A percentile compares a stretch with the other conserved stretches of the same genome.
phyloP scores from a whole-genome alignment of 495 filamentous ascomycete genomes.

The Aspergillus bridgeri region DNA sequence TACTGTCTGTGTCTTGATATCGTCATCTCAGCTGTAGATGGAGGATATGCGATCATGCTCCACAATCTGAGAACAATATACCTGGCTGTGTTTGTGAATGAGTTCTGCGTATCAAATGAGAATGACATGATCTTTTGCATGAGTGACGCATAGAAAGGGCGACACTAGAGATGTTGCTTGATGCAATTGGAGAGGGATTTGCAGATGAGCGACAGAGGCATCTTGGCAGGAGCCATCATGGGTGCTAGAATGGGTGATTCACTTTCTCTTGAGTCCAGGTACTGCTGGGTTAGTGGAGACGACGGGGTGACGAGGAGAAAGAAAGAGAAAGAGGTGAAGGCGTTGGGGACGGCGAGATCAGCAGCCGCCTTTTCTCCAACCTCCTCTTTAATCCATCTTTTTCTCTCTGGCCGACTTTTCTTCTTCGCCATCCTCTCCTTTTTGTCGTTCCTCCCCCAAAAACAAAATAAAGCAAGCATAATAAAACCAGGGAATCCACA shows the following conservation, averaged over 20 bases:
- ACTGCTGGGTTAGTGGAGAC: no score
- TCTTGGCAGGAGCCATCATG: neutral
- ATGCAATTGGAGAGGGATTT: neutral
- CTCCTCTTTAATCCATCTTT: constrained; percentile 5
- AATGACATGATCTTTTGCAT: no score
- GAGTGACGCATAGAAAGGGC: neutral
- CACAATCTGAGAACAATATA: neutral
- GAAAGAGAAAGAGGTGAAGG: neutral
- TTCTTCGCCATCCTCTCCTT: constrained; percentile 4
- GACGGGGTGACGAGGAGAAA: no score
- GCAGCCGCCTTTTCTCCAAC: neutral
- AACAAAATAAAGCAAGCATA: constrained; percentile 7
- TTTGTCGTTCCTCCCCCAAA: neutral
- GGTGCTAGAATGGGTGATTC: no score
- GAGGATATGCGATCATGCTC: neutral
- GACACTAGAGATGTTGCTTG: no score
- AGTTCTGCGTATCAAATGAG: no score
- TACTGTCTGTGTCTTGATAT: no score
- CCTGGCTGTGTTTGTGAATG: neutral
- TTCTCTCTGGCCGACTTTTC: constrained; percentile 9
- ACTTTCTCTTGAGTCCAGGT: no score
- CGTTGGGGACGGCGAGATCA: neutral
- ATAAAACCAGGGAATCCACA: no score
- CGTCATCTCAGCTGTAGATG: no score
- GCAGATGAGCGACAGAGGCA: no score